Conservation (phyloP, 169 alveolate genomes). For the Babesia caballi region DNA sequence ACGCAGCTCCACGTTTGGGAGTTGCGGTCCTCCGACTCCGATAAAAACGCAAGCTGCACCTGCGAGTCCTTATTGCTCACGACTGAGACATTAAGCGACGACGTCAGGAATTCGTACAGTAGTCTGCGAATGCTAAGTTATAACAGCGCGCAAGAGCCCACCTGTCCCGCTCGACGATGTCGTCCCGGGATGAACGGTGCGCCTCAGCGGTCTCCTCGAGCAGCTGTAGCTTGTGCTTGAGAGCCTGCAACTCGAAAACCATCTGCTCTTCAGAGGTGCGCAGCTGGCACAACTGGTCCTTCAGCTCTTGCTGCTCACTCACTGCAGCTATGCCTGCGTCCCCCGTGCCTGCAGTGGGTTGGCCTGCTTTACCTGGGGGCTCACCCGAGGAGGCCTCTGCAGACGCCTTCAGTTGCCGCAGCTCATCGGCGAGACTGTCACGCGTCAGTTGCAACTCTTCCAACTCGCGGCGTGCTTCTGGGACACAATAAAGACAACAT, state of each 20-base stretch:
- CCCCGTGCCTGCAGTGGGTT: not conserved
- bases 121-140: conserved; percentile 2
- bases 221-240: not conserved
- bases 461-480: not conserved
- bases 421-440: not conserved
- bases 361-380: not conserved
- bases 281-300: conserved; percentile 4
- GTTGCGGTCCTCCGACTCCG: conserved; percentile 44
- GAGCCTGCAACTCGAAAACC: not conserved
- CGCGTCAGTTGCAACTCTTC: not conserved
- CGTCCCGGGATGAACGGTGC: not conserved
- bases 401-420: not conserved
- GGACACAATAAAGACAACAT: too few species aligned
- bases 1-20: conserved; percentile 26
- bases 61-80: conserved; percentile 17
- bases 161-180: conserved; percentile 13
- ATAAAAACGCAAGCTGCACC: conserved; percentile 35
- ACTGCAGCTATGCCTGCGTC: not conserved
- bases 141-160: not conserved
- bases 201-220: conserved; percentile 3
- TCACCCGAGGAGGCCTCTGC: not conserved
- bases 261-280: not conserved
- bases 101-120: conserved; percentile 37
- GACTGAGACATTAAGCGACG: conserved; percentile 35
- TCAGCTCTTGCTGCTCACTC: not conserved